These are phyloP conservation scores for Nicotiana attenuata DNA, from an alignment of 257 asterid species.

Conservation along the genomic window DNA sequence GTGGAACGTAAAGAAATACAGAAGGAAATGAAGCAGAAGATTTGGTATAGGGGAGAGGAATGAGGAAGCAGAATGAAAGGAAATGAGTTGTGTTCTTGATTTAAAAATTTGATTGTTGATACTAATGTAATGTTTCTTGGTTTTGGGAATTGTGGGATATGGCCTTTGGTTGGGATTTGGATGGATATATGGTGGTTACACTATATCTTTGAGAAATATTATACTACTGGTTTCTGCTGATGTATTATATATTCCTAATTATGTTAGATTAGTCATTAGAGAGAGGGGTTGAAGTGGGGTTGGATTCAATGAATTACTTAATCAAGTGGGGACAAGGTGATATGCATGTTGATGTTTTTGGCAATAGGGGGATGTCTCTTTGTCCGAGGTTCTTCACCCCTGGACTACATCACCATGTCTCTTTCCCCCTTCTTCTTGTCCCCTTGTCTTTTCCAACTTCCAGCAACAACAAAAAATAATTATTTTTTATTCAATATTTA, in stretches of 20 bases:
- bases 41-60: background rate
- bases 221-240: background rate
- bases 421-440: background rate
- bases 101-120: background rate
- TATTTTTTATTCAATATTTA: background rate
- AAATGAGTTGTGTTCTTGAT: background rate
- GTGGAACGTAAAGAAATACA: background rate
- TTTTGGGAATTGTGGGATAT: background rate
- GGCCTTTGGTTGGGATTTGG: slow-evolving; percentile 7
- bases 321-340: slow-evolving; percentile 17
- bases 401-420: background rate
- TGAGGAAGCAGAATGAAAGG: too few species aligned
- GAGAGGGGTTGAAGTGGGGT: background rate
- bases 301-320: slow-evolving; percentile 28
- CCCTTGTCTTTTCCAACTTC: background rate
- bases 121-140: background rate
- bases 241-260: background rate
- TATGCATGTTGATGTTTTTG: slow-evolving; percentile 4
- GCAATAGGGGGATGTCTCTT: background rate
- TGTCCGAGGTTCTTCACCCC: slow-evolving; percentile 32
- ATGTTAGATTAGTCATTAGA: background rate
- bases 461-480: background rate
- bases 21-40: background rate
- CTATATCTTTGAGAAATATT: background rate
- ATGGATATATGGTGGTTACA: slow-evolving; percentile 10